Percentiles rank a stretch among this genome's conserved stretches.
phyloP scores from a whole-genome alignment of 2,329 filamentous ascomycete species.

The Diaporthe aspalathi region DNA sequence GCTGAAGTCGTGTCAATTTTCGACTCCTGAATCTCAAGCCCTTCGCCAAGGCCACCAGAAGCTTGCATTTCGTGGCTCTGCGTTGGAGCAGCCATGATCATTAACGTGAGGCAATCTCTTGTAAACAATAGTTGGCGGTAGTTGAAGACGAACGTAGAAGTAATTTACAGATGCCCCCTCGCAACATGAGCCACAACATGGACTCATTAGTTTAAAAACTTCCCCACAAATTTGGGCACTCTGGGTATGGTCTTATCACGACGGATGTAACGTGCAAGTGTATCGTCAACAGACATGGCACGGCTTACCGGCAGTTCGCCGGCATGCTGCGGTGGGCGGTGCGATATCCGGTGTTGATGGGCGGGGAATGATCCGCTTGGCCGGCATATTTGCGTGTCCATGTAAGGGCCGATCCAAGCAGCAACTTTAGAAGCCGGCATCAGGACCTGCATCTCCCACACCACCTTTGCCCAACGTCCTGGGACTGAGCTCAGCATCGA shows the following conservation, averaged over 20 bases:
- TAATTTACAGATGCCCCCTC: not conserved
- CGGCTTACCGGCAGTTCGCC: slow-evolving; percentile 16
- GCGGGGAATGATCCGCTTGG: not conserved
- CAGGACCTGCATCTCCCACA: not conserved
- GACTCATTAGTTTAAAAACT: not conserved
- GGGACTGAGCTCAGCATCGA: not conserved
- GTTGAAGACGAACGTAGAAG: not conserved
- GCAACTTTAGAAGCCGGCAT: not conserved
- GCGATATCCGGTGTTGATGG: slow-evolving; percentile 19
- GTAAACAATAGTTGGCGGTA: too few relatives aligned
- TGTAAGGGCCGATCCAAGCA: slow-evolving; percentile 7
- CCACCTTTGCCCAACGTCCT: not conserved
- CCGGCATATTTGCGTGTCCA: slow-evolving; percentile 1
- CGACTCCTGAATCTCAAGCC: slow-evolving; percentile 21
- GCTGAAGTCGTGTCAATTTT: slow-evolving; percentile 6
- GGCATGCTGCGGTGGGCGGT: not conserved
- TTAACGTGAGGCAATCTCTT: not conserved
- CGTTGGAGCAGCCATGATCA: not conserved
- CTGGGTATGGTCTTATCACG: slow-evolving; percentile 18
- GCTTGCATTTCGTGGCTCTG: not conserved
- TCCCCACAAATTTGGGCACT: not conserved
- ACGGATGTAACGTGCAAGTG: slow-evolving; percentile 5
- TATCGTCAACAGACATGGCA: slow-evolving; percentile 2
- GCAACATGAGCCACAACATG: not conserved
- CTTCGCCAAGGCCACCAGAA: not conserved